Conservation (phyloP, 495 filamentous ascomycete species). For the Lophium mytilinum region DNA sequence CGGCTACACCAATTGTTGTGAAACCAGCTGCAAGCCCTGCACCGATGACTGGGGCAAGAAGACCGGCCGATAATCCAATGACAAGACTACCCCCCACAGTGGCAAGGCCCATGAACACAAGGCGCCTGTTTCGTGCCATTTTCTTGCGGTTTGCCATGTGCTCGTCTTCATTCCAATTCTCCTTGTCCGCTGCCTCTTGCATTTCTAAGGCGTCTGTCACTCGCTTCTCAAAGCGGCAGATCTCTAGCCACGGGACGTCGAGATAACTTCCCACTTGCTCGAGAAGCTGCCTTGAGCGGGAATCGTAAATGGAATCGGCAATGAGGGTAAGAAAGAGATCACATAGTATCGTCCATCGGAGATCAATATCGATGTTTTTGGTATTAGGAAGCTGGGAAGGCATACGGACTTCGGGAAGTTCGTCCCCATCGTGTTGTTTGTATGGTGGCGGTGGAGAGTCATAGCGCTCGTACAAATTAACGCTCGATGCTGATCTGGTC, state of each 20-base stretch:
- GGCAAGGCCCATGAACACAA: conserved; percentile 93
- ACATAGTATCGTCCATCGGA: conserved; percentile 95
- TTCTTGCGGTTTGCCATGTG: conserved; percentile 87
- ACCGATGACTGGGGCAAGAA: conserved; percentile 90
- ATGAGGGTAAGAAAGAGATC: conserved; percentile 93
- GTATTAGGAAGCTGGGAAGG: conserved; percentile 74
- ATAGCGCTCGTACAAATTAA: conserved; percentile 8
- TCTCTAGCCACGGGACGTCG: conserved; percentile 81
- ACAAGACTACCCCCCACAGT: conserved; percentile 94
- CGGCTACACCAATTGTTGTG: conserved; percentile 85
- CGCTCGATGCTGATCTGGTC: conserved; percentile 5
- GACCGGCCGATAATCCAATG: conserved; percentile 88
- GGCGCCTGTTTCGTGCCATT: conserved; percentile 65
- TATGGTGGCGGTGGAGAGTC: conserved; percentile 58
- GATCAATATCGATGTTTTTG: conserved; percentile 84
- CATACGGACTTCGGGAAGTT: conserved; percentile 64
- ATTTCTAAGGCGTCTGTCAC: conserved; percentile 96
- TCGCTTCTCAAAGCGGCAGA: conserved; percentile 93
- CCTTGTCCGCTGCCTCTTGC: conserved; percentile 85
- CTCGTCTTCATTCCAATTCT: conserved; percentile 95
- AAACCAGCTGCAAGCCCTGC: conserved; percentile 91
- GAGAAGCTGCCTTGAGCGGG: conserved; percentile 75
- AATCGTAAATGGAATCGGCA: conserved; percentile 89
- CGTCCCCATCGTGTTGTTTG: conserved; percentile 57
- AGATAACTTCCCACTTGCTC: conserved; percentile 75